phyloP scores from a whole-genome alignment of 345 rosid species.

The Hibiscus trionum region DNA sequence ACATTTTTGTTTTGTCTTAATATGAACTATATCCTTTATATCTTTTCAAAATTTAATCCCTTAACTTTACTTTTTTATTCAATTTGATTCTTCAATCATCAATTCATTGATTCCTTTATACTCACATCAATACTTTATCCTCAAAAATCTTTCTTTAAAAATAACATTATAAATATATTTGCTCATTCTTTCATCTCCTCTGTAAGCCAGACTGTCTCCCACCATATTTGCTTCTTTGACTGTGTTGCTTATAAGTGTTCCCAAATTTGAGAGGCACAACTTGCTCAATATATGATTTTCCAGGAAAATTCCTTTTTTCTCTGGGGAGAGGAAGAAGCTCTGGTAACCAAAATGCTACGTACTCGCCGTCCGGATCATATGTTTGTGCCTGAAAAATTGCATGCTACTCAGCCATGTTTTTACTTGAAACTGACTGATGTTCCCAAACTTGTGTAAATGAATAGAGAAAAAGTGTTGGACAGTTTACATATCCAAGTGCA shows the following conservation, averaged over 20 bases:
- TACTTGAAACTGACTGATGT: background rate
- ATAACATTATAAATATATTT: too few species aligned
- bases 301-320: too few species aligned
- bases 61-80: too few species aligned
- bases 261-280: slow-evolving; percentile 3
- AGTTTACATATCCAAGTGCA: background rate
- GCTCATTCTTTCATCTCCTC: background rate
- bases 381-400: slow-evolving; percentile 46
- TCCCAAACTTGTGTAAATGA: background rate
- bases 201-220: slow-evolving; percentile 16
- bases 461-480: background rate
- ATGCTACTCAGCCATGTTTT: background rate
- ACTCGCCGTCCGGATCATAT: slow-evolving; percentile 80
- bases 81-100: too few species aligned
- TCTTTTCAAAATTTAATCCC: too few species aligned
- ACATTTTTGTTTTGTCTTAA: too few species aligned
- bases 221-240: slow-evolving; percentile 17
- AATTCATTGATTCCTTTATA: too few species aligned
- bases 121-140: too few species aligned
- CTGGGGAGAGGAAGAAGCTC: slow-evolving; percentile 28
- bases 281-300: too few species aligned
- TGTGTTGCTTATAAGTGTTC: slow-evolving; percentile 8
- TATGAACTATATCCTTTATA: too few species aligned
- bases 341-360: slow-evolving; percentile 73
- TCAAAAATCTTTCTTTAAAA: too few species aligned